Percentiles rank a stretch among this genome's conserved stretches.
phyloP scores from a whole-genome alignment of 1,139 yeast genomes.

The Nadsonia starkeyi-henricii region DNA sequence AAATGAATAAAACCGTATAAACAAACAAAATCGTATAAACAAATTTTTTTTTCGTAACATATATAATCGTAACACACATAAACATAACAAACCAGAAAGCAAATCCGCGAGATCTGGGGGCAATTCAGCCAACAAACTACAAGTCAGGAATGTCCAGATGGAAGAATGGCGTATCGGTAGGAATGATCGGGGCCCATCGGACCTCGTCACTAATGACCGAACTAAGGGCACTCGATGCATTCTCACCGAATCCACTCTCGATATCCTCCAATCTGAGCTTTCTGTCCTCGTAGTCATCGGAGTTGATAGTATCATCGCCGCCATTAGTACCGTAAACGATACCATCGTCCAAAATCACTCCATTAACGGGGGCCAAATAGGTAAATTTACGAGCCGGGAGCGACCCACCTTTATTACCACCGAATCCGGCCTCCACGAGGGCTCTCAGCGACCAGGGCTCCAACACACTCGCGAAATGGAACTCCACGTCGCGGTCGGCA shows the following conservation, averaged over 20 bases:
- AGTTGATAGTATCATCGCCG: slow-evolving; percentile 2
- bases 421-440: slow-evolving; percentile 67
- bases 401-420: slow-evolving; percentile 34
- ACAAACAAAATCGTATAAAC: no score
- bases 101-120: no score
- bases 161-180: slow-evolving; percentile 72
- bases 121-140: neutral
- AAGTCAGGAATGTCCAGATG: slow-evolving; percentile 79
- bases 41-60: no score
- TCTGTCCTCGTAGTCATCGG: slow-evolving; percentile 2
- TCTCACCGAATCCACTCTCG: no score
- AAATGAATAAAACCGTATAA: no score
- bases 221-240: no score
- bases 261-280: no score
- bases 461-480: slow-evolving; percentile 74
- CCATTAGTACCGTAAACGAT: slow-evolving; percentile 2
- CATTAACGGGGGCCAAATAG: slow-evolving; percentile 7
- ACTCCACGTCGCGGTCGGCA: slow-evolving; percentile 75
- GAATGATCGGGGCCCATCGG: slow-evolving; percentile 34
- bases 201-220: no score
- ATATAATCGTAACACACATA: neutral
- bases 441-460: slow-evolving; percentile 82
- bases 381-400: slow-evolving; percentile 14
- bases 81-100: no score
- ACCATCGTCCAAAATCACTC: slow-evolving; percentile 2